Evolutionary conservation across 1,139 yeast genomes (phyloP).

Genomic region (Suhomyces guaymorum): DNA sequence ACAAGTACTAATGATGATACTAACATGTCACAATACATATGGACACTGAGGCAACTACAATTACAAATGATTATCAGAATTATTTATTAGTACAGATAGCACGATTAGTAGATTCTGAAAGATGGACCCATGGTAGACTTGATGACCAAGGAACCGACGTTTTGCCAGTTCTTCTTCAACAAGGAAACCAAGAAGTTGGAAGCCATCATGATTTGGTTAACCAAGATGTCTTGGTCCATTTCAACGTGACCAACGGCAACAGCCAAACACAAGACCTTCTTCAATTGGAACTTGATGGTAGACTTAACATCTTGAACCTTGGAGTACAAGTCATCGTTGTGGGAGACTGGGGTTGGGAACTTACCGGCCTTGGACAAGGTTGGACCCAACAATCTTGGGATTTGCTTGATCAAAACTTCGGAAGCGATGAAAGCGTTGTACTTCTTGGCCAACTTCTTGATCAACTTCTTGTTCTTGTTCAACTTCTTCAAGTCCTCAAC

Average conservation of each 20-base stretch:
- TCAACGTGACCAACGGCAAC: constrained; percentile 98
- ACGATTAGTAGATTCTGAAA: constrained; percentile 92
- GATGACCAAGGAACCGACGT: constrained; percentile 98
- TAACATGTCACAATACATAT: too few relatives aligned
- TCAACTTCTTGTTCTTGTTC: constrained; percentile 99
- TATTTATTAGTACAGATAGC: constrained; percentile 10
- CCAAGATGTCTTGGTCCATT: constrained; percentile 96
- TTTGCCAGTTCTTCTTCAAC: constrained; percentile 99
- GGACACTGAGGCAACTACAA: too few relatives aligned
- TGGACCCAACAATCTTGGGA: constrained; percentile 99
- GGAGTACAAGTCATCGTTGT: constrained; percentile 94
- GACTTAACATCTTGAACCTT: constrained; percentile 98
- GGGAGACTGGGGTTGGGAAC: constrained; percentile 99
- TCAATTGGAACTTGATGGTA: constrained; percentile 99
- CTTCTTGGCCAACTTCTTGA: constrained; percentile 99
- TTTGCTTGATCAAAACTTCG: constrained; percentile 98
- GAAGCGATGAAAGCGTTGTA: constrained; percentile 99
- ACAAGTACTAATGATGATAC: too few relatives aligned
- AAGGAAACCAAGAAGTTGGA: constrained; percentile 99
- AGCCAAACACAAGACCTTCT: constrained; percentile 89
- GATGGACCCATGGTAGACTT: constrained; percentile 99
- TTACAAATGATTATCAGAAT: not conserved
- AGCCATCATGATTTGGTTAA: constrained; percentile 98
- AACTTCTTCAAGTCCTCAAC: constrained; percentile 99
- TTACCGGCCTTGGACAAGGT: constrained; percentile 99